Percentiles rank a stretch among this genome's conserved stretches.
Conservation (phyloP, 1,139 yeast species). For the Debaryomyces subglobosus region DNA sequence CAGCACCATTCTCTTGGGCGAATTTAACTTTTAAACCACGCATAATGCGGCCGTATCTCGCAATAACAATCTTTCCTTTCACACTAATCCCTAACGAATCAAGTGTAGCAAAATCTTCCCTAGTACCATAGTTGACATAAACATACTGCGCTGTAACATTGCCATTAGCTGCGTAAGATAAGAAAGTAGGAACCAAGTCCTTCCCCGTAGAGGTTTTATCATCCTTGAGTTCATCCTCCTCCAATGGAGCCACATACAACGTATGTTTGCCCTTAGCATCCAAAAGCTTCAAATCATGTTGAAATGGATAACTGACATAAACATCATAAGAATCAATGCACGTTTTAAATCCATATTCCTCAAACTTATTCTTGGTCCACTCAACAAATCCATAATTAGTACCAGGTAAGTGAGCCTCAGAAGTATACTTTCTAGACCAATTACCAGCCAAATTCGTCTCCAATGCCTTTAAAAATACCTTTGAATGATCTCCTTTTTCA, state of each 20-base stretch:
- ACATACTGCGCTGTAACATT: slow-evolving; percentile 49
- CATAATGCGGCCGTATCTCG: slow-evolving; percentile 44
- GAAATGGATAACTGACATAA: slow-evolving; percentile 55
- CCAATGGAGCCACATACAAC: slow-evolving; percentile 63
- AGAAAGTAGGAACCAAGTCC: slow-evolving; percentile 49
- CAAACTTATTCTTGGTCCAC: slow-evolving; percentile 65
- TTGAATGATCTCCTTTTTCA: background rate
- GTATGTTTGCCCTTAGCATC: slow-evolving; percentile 31
- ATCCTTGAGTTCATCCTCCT: slow-evolving; percentile 70
- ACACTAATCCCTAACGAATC: slow-evolving; percentile 37
- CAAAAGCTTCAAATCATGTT: slow-evolving; percentile 48
- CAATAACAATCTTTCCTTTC: slow-evolving; percentile 46
- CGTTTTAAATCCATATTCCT: slow-evolving; percentile 60
- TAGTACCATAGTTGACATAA: slow-evolving; percentile 46
- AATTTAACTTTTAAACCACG: slow-evolving; percentile 51
- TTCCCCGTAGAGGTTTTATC: slow-evolving; percentile 64
- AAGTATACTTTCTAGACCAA: slow-evolving; percentile 59
- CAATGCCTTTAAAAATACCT: slow-evolving; percentile 38
- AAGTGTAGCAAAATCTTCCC: slow-evolving; percentile 40
- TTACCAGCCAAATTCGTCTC: slow-evolving; percentile 53
- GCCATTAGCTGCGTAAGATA: slow-evolving; percentile 52
- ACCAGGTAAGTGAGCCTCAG: slow-evolving; percentile 74
- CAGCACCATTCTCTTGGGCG: slow-evolving; percentile 52
- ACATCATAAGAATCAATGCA: slow-evolving; percentile 59
- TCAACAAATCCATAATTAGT: slow-evolving; percentile 63